Percentiles rank a stretch among this genome's conserved stretches.
Conservation (phyloP, 345 rosid species). For the Syzygium jambos region DNA sequence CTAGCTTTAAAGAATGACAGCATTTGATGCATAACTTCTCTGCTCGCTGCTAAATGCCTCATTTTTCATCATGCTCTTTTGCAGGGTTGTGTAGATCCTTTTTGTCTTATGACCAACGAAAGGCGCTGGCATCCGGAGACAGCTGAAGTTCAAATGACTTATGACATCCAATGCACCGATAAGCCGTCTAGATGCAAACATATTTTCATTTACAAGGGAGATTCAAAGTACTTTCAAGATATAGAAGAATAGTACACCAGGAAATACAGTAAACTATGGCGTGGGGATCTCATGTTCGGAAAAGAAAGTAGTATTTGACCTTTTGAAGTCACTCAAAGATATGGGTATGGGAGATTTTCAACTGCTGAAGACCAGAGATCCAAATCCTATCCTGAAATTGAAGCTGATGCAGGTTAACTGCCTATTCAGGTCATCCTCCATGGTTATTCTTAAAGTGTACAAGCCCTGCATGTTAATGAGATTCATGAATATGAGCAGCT, state of each 20-base stretch:
- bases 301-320: not conserved
- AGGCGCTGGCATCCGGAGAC: not conserved
- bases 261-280: not conserved
- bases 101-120: not conserved
- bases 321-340: not conserved
- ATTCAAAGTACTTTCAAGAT: not conserved
- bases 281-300: not conserved
- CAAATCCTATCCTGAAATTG: slow-evolving; percentile 30
- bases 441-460: slow-evolving; percentile 48
- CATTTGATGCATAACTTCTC: not conserved
- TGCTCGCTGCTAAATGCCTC: not conserved
- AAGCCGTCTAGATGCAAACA: not conserved
- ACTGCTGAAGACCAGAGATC: slow-evolving; percentile 3
- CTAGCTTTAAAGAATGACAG: not conserved
- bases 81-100: not conserved
- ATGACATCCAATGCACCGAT: not conserved
- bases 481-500: not conserved
- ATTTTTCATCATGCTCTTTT: not conserved
- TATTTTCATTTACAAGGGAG: not conserved
- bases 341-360: not conserved
- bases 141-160: not conserved
- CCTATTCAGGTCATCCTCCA: slow-evolving; percentile 23
- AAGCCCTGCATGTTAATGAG: slow-evolving; percentile 33
- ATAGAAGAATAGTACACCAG: not conserved
- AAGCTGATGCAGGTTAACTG: slow-evolving; percentile 53